Evolutionary conservation across 768 basidiomycete genomes (phyloP).

Genomic region (Psilocybe sp.): DNA sequence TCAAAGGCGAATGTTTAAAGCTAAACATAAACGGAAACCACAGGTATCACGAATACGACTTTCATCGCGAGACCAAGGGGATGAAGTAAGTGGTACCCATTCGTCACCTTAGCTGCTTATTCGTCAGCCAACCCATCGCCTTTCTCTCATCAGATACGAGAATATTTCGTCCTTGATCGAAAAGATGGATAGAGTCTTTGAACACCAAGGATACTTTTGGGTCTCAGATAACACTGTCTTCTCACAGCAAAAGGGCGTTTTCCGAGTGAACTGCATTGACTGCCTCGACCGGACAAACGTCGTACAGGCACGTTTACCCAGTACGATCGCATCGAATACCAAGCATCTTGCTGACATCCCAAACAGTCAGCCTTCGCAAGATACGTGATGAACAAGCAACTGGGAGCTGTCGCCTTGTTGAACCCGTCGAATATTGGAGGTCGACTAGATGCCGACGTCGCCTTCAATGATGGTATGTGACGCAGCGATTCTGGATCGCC

Average conservation of each 20-base stretch:
- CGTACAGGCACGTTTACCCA: conserved; percentile 58
- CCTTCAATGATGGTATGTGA: conserved; percentile 73
- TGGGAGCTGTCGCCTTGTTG: conserved; percentile 69
- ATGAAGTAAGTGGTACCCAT: conserved; percentile 67
- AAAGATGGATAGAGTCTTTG: conserved; percentile 70
- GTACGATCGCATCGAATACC: background rate
- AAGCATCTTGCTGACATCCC: conserved; percentile 3
- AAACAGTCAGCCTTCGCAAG: conserved; percentile 86
- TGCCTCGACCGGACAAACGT: conserved; percentile 95
- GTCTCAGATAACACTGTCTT: conserved; percentile 65
- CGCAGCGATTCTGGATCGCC: background rate
- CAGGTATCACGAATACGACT: conserved; percentile 86
- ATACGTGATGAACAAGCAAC: conserved; percentile 71
- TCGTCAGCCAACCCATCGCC: conserved; percentile 1
- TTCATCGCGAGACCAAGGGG: conserved; percentile 89
- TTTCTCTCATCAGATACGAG: conserved; percentile 60
- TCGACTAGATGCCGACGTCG: conserved; percentile 61
- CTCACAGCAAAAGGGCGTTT: conserved; percentile 82
- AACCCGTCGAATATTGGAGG: conserved; percentile 46
- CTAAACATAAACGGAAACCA: background rate
- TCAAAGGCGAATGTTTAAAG: background rate
- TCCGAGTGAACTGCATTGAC: conserved; percentile 93
- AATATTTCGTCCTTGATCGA: conserved; percentile 79
- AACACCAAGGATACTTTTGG: conserved; percentile 87
- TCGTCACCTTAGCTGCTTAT: background rate